Conservation (phyloP, 768 basidiomycete species). For the Calocera viscosa region DNA sequence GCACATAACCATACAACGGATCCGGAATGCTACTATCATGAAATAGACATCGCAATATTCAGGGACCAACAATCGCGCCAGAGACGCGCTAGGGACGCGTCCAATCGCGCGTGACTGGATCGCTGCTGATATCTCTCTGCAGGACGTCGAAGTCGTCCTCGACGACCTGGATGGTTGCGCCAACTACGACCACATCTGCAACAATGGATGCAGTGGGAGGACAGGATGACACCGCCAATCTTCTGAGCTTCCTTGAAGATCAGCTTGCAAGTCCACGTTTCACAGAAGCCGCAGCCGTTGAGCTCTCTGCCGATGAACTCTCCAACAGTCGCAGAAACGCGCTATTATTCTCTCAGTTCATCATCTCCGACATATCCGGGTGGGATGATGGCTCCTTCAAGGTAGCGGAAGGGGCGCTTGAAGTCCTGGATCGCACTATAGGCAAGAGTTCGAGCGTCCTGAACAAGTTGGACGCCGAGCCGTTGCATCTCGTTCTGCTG, state of each 20-base stretch:
- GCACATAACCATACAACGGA: too few relatives aligned
- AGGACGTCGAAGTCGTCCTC: background rate
- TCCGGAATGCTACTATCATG: too few relatives aligned
- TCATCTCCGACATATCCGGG: background rate
- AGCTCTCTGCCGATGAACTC: background rate
- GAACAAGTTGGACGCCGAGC: background rate
- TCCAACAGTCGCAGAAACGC: background rate
- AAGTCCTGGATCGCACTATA: background rate
- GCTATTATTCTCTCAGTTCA: background rate
- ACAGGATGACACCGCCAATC: background rate
- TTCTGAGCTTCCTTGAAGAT: background rate
- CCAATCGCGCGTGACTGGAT: background rate
- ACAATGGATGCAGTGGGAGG: background rate
- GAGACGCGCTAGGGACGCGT: background rate
- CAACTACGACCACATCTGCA: background rate
- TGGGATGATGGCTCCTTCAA: background rate
- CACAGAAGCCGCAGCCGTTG: background rate
- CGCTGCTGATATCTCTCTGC: background rate
- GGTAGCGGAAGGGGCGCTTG: background rate
- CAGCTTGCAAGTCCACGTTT: background rate
- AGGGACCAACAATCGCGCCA: background rate
- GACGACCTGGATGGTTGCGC: slow-evolving; percentile 2
- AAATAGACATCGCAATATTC: too few relatives aligned
- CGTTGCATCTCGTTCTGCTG: background rate
- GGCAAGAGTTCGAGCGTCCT: background rate